Evolutionary conservation across 2,329 filamentous ascomycete genomes (phyloP).

Genomic region (Fusarium pseudograminearum): DNA sequence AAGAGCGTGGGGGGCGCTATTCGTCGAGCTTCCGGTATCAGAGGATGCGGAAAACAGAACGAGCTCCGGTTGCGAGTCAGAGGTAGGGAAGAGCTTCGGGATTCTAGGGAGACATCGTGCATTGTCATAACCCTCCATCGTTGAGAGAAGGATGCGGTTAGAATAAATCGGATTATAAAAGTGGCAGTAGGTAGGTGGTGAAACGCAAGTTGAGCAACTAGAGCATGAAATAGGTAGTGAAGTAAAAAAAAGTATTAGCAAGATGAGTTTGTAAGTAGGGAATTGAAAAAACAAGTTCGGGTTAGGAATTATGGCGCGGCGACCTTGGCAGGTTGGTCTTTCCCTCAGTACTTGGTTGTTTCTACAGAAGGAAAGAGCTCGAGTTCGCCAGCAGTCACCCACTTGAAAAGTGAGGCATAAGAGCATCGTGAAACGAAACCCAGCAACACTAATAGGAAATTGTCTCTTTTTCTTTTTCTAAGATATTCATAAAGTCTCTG

Average conservation of each 20-base stretch:
- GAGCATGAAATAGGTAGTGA: conserved; percentile 9
- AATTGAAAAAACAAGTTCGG: background rate
- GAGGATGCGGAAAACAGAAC: conserved; percentile 21
- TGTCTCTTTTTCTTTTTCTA: background rate
- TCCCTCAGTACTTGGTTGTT: background rate
- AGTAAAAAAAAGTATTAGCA: background rate
- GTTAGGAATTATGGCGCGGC: too few relatives aligned
- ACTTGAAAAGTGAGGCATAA: background rate
- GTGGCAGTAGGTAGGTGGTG: conserved; percentile 20
- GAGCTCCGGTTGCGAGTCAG: conserved; percentile 20
- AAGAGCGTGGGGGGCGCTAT: background rate
- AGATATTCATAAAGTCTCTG: background rate
- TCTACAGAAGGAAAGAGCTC: background rate
- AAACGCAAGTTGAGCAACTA: background rate
- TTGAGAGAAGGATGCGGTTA: conserved; percentile 1
- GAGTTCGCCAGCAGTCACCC: background rate
- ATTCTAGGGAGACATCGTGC: conserved; percentile 37
- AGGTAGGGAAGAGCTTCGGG: conserved; percentile 30
- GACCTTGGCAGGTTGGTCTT: background rate
- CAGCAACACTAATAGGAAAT: background rate
- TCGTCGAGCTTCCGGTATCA: background rate
- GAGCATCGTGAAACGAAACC: background rate
- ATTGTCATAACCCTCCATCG: conserved; percentile 33
- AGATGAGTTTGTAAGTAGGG: conserved; percentile 1
- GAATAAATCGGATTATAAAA: conserved; percentile 2